These are phyloP conservation scores for Naganishia onofrii DNA, from an alignment of 768 basidiomycete species.

Conservation along the genomic window DNA sequence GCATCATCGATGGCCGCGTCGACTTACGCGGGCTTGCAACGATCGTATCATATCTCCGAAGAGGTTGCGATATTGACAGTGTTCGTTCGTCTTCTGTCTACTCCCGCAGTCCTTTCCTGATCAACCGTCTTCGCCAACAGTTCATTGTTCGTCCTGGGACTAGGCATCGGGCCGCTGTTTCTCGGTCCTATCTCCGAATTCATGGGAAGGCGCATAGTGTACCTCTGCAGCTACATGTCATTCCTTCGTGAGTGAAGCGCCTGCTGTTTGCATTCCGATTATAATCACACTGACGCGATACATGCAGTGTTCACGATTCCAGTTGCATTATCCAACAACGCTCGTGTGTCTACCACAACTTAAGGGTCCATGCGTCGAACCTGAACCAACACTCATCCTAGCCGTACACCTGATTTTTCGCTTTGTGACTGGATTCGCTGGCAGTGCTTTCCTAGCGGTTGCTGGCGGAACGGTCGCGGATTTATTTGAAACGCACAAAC, in stretches of 20 bases:
- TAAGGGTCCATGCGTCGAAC: too few species aligned
- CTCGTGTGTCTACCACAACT: slow-evolving; percentile 42
- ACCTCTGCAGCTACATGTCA: slow-evolving; percentile 55
- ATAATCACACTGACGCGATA: too few species aligned
- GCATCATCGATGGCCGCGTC: slow-evolving; percentile 57
- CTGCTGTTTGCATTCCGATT: too few species aligned
- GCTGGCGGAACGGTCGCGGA: slow-evolving; percentile 65
- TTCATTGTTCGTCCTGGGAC: slow-evolving; percentile 54
- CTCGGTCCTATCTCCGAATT: slow-evolving; percentile 57
- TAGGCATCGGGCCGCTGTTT: slow-evolving; percentile 52
- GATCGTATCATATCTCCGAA: slow-evolving; percentile 59
- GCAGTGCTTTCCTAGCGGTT: slow-evolving; percentile 63
- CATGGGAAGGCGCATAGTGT: slow-evolving; percentile 66
- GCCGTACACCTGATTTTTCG: slow-evolving; percentile 66
- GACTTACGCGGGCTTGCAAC: slow-evolving; percentile 63
- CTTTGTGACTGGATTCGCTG: slow-evolving; percentile 61
- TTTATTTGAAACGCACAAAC: slow-evolving; percentile 59
- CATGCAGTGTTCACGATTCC: slow-evolving; percentile 65
- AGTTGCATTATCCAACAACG: slow-evolving; percentile 68
- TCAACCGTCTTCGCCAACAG: too few species aligned
- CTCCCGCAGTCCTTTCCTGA: too few species aligned
- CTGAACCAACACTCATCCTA: too few species aligned
- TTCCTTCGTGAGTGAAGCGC: slow-evolving; percentile 56
- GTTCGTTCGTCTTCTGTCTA: slow-evolving; percentile 30
- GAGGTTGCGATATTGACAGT: slow-evolving; percentile 60